Evolutionary conservation across 306 rosid genomes (phyloP), one percentile per base, ranked within the genome.

Genomic region (Glycine tomentella): DNA sequence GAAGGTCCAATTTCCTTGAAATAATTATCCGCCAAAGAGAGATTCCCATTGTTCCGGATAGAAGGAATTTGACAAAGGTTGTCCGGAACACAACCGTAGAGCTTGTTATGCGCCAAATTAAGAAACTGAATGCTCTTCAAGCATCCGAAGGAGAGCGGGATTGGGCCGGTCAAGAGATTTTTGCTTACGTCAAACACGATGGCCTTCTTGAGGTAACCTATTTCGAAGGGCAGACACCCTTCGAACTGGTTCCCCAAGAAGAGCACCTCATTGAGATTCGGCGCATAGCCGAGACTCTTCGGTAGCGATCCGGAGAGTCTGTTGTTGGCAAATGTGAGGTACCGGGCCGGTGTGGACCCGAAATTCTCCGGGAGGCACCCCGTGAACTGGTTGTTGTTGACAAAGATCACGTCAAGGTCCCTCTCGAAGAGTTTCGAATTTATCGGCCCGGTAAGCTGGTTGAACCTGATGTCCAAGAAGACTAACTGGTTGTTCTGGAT

Each of bases 401-500:
- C 45, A 82, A 92, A 92, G 16, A 92, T 86, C 2, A 89, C 93
- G 33, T 90, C 91, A 0, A 95, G 85, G 0, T 83, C 87, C n/a
- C 55, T 63, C 0, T 7, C 0, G 62, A 92, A 92, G 25, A 95
- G 42, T 0, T 75, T 8, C 0, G 59, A 9, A 0, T 93, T 94
- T 40, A 95, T 14, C 1, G 80, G 2, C 0, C 95, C 97, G 3
- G 0, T 0, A 8, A 78, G 69, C 0, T 0, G 0, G 84, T 95
- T 95, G 78, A 87, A 95, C 69, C 99, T 86, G 70, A 95, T 87
- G 77, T 95, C 99, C 4, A 95, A 46, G 79, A 92, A 95, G 2
- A 94, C 85, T 4, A 95, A 72, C 0, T 48, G 4, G 1, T 0
- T 57, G 8, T 7, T 42, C 44, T 42, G 46, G 3, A 92, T 80